Conservation (phyloP, 495 filamentous ascomycete genomes). For the Penicillium odoratum region DNA sequence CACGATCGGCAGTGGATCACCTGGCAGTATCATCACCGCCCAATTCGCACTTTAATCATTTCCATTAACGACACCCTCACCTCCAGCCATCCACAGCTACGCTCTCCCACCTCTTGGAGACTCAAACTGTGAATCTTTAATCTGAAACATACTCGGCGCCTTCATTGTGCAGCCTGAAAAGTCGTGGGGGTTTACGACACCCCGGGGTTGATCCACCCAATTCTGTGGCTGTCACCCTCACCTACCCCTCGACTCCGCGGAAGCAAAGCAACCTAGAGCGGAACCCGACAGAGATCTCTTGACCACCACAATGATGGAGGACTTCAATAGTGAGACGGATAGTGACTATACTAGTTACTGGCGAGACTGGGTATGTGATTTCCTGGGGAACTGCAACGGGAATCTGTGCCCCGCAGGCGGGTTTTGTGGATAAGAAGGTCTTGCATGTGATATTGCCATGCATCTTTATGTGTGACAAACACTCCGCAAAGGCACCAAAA, state of each 20-base stretch:
- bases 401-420: slow-evolving; percentile 10
- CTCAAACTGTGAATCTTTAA: background rate
- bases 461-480: background rate
- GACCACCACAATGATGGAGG: slow-evolving; percentile 66
- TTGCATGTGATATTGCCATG: background rate
- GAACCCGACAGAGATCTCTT: background rate
- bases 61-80: slow-evolving; percentile 3
- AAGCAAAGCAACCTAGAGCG: slow-evolving; percentile 11
- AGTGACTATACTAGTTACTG: slow-evolving; percentile 99
- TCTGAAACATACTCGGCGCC: background rate
- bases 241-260: slow-evolving; percentile 10
- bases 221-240: slow-evolving; percentile 28
- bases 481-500: background rate
- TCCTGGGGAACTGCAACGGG: background rate
- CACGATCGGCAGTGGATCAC: slow-evolving; percentile 1
- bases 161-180: slow-evolving; percentile 1
- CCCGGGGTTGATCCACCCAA: slow-evolving; percentile 33
- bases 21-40: slow-evolving; percentile 11
- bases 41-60: slow-evolving; percentile 7
- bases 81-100: background rate
- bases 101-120: background rate
- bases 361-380: slow-evolving; percentile 89
- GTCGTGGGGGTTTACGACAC: slow-evolving; percentile 6
- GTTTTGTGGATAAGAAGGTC: background rate
- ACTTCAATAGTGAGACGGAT: slow-evolving; percentile 95